Base-by-base conservation (phyloP, 768 basidiomycete genomes). In the Boletus patriciae region DNA sequence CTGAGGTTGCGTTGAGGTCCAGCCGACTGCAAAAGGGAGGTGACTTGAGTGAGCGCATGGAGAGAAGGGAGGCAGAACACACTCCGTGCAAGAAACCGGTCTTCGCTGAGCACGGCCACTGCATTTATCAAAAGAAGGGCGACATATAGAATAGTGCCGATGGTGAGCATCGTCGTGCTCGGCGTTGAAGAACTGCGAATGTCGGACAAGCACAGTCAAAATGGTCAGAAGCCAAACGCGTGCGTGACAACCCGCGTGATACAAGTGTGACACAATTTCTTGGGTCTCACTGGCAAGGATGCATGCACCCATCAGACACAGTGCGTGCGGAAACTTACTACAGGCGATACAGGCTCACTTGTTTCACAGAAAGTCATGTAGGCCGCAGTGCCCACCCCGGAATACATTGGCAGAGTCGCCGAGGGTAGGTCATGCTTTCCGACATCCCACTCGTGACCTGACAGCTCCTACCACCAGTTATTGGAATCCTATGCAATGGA, bases 61-160 rank as follows among this genome's bases (percentile, higher is more conserved):
- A 23, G 29, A 47, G 40, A 49, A 53, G 41, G 54, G 27, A 55
- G 55, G 10, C 47, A 40, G 55, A 54, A 81, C 89, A 64, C 69
- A 96, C 94, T 94, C 70, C 87, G 80, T 21, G 94, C 89, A 53
- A 99, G 86, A 74, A 99, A 99, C 8, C 96, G 84, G 65, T 99
- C 96, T 74, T 99, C 96, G 66, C 87, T 96, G 59, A 99, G 80
- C 55, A 99, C 87, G 9, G 96, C 96, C 72, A 98, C 85, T 44
- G 94, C 92, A 72, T 99, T 98, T 65, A 94, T 84, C 69, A 98
- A 78, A 42, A 99, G 84, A 23, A 99, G 79, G 25, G 85, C 77
- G 54, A 94, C 88, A 77, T 97, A 93, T 64, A 98, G 75, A 61
- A 97, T 82, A 16, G 82, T 82, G 40, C 90, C 90, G 44, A 92